Base-by-base conservation (phyloP, 2,329 filamentous ascomycete genomes). In the Penicillium sp. region DNA sequence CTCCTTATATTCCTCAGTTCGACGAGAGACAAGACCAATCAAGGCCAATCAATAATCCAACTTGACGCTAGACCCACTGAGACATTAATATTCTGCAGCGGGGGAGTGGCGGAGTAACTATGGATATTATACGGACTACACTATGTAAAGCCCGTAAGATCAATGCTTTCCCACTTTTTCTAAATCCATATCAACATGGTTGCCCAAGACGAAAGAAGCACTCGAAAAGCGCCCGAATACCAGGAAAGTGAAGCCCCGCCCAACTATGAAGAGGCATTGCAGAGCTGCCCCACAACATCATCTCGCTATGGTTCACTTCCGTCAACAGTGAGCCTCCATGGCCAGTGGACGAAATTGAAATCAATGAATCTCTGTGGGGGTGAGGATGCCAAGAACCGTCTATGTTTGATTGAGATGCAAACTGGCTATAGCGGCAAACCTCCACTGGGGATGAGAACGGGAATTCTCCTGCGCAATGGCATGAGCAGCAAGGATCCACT, bases 331-430 rank as follows among this genome's bases (percentile, higher is more conserved):
- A 53, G 22, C 13, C 40, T 53, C 24, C 34, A 53, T 29, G 40
- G 40, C 40, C 38, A 43, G 31, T 53, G 50, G 50, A 44, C 50
- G 38, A 43, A 53, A 46, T 46, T 40, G 50, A 53, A 53, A 22
- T 53, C 50, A 14, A 35, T 53, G 29, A 53, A 53, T 29, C 50
- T 53, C 7, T 45, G 50, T 16, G 40, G 38, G 2, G 38, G 29
- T 5, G 10, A 24, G 5, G 32, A 3, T 43, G n/a, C 48, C 35
- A 51, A 51, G 16, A 18, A 51, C 20, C 48, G 48, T 14, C 20
- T 51, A 2, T 51, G 48, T 43, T 38, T 51, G 18, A 39, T 51
- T 22, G 48, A 39, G 18, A 40, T 51, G 35, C 37, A 51, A 22
- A 43, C 38, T 43, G 48, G 48, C 22, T 42, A 51, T 22, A 51